Evolutionary conservation across 371 early-diverging fungal genomes (phyloP), one percentile per base, ranked within the genome.

Genomic region (Mucor lusitanicus): DNA sequence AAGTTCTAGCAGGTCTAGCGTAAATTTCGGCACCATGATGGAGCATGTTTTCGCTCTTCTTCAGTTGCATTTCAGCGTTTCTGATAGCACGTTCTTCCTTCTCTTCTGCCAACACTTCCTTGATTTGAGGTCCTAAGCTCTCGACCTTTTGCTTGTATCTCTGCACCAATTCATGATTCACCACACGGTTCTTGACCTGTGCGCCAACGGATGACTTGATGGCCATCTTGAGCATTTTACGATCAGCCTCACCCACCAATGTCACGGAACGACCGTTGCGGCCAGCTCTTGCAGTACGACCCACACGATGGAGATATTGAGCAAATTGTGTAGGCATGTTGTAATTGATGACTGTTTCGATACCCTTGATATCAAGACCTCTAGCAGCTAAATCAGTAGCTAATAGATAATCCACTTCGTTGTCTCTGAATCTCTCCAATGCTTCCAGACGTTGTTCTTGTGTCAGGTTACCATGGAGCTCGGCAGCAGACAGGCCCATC

Each of bases 371-470:
- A 85, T 99, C 99, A 42, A 99, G 85, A 80, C 99, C 99, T 80
- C 99, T 91, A 7, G 98, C 94, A n/a, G 99, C 99, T 37, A 99
- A 85, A 88, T 99, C 99, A 0, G 99, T 99, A 17, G 99, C 98
- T 74, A 99, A 86, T 73, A 98, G 86, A 77, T 87, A 96, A 69
- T 94, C 95, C 15, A 91, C 94, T 69, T 91, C 87, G 23, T 85
- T 81, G 69, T 93, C 93, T 60, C 97, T 90, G 87, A 99, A 99
- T 59, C 85, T 77, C 70, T 95, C 94, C 30, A 99, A 82, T 11
- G 99, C 90, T 69, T 94, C 94, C 37, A 97, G 73, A 69, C 99
- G 93, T 76, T 93, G 94, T 64, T 94, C 91, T 76, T 99, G 99
- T 7, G 95, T 89, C 70, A 99, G 80, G 69, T 99, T 96, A 66